Evolutionary conservation across 768 basidiomycete species (phyloP), one percentile per base, ranked within the genome.

Genomic region (Chlorophyllum brunneum): DNA sequence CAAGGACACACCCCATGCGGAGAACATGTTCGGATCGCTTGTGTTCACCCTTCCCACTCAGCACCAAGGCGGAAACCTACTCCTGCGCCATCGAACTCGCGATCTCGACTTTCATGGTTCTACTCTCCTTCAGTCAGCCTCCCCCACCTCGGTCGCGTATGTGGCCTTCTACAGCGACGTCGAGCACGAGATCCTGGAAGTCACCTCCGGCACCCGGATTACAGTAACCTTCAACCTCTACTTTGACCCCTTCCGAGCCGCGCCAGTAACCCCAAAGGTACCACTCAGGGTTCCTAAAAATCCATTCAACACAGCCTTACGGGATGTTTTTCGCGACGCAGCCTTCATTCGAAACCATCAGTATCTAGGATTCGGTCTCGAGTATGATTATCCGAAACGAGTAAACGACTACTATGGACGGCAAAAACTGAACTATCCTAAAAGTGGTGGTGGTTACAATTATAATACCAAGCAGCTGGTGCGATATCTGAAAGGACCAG

Each of bases 11-110:
- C 77, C 75, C 4, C 70, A 72, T 6, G 58, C 63, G 6, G 63
- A 66, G 6, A 57, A 58, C 23, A 79, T 80, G 72, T 74, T 82
- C 31, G 79, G 75, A 1, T 80, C 80, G 1, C 68, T 83, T 7
- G 72, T 81, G 1, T 56, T 81, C 29, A 68, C 76, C n/a, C 70
- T 79, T 44, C 79, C 79, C 13, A 73, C 73, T 0, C 18, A 57
- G 0, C 73, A 81, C 55, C 64, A 74, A 50, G 79, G 78, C 1
- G 80, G 79, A 2, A 59, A 63, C 15, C 67, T 78, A 13, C 45
- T 66, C 2, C 63, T 82, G 0, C 68, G 66, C 9, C 64, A 70
- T 40, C 29, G 48, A 40, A 7, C 65, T 58, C 11, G 52, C 63
- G 18, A 70, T 72, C 36, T 72, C 67, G 67, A 58, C 56, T 0